Base-by-base conservation (phyloP, 192 early-diverging fungal genomes). In the Coemansia sp. region DNA sequence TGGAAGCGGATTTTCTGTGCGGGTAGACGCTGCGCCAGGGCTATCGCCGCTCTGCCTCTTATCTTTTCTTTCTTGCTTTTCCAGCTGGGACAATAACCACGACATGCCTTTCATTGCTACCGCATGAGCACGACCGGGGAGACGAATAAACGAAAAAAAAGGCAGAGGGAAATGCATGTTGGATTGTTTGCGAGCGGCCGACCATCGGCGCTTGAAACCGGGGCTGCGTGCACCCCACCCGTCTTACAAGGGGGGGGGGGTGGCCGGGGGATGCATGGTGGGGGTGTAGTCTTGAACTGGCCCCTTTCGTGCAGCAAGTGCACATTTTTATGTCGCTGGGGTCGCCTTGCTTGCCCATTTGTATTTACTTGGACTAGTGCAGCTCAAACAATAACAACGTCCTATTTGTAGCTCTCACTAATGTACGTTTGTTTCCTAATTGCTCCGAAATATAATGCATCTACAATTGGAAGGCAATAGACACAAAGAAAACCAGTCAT, bases 91-190 rank as follows among this genome's bases (percentile, higher is more conserved):
- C 33, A 36, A 36, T 36, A 36, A 11, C 33, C 33, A 36, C 6
- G 33, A 11, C 33, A 10, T 5, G 33, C 10, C 33, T 36, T 11
- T 36, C 33, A 11, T 36, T 36, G 33, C 1, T 36, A 36, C 8
- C 54, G 54, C 22, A 55, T 55, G 54, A 55, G 22, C 54, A 55
- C 54, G 54, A 11, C 54, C 54, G 54, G 20, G 54, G 54, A 55
- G 54, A 55, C 54, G 27, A 20, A 55, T 29, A 24, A 24, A 24
- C 1, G 8, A 1, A 22, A 2, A 4, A 14, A 22, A 29, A 55
- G 54, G 33, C 17, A 29, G 21, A 54, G 52, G 52, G 52, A 7
- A 54, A 19, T 24, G 9, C 52, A 24, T 23, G 21, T 54, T 20
- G 54, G 54, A 55, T 55, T 55, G 54, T 55, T 23, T 22, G 22